A percentile compares a stretch with the other conserved stretches of the same genome.
Evolutionary conservation across 192 early-diverging fungal species (phyloP).

Genomic region (Phycomyces blakesleeanus): DNA sequence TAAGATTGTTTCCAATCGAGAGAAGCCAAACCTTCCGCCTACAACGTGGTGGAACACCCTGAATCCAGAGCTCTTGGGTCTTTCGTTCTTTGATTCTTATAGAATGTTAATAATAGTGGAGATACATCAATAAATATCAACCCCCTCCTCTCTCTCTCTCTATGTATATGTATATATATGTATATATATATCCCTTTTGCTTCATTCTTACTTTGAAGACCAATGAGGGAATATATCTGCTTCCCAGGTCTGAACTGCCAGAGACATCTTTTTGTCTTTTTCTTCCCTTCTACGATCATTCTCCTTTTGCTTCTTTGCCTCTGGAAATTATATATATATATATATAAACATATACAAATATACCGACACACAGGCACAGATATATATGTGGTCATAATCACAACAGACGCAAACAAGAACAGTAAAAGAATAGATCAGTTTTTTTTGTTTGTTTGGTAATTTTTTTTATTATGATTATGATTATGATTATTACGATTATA

Average conservation of each 20-base stretch:
- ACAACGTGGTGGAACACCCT: constrained; percentile 42
- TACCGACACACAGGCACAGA: background rate
- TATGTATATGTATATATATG: background rate
- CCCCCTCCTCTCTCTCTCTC: too few relatives aligned
- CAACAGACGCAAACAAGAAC: background rate
- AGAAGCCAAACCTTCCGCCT: constrained; percentile 36
- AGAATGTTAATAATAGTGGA: background rate
- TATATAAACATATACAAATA: background rate
- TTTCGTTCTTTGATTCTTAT: constrained; percentile 31
- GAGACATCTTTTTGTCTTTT: constrained; percentile 31
- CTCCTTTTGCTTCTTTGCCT: constrained; percentile 34
- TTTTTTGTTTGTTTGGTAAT: background rate
- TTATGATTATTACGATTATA: too few relatives aligned
- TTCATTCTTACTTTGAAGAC: constrained; percentile 29
- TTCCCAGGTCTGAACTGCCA: constrained; percentile 33
- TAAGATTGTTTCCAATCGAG: constrained; percentile 33
- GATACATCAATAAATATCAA: too few relatives aligned
- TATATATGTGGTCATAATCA: background rate
- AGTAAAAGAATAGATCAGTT: too few relatives aligned
- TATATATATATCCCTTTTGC: background rate
- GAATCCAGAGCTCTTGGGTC: constrained; percentile 34
- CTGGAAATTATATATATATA: too few relatives aligned
- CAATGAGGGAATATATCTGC: constrained; percentile 38
- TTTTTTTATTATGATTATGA: too few relatives aligned
- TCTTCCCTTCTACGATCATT: constrained; percentile 31